Conservation (phyloP, 257 asterid species). For the Forsythia suspensa region DNA sequence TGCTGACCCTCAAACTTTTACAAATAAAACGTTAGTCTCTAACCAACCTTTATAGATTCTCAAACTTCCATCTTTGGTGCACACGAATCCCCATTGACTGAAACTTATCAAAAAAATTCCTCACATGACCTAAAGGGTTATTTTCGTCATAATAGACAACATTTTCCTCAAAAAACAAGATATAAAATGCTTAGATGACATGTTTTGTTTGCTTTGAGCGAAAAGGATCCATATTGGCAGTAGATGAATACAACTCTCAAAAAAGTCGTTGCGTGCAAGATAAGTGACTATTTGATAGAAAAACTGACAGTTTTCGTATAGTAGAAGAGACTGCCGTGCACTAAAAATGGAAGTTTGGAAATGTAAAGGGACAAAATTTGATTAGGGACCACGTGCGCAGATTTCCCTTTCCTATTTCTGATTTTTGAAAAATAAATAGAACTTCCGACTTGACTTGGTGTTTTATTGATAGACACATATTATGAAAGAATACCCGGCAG, state of each 20-base stretch:
- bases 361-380: neutral
- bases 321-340: neutral
- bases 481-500: slow-evolving; percentile 71
- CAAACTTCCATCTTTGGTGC: neutral
- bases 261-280: no score
- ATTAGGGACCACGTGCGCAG: neutral
- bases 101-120: no score
- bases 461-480: slow-evolving; percentile 57
- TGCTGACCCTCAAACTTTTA: neutral
- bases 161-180: no score
- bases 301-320: neutral
- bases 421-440: neutral
- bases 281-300: neutral
- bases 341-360: neutral
- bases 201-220: no score
- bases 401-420: neutral
- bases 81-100: no score
- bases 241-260: no score
- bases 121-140: no score
- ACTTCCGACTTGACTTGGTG: neutral
- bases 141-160: no score
- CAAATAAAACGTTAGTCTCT: no score
- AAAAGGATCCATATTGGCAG: no score
- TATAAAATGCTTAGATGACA: no score
- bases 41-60: neutral